A percentile compares a stretch with the other conserved stretches of the same genome.
Conservation (phyloP, 768 basidiomycete genomes). For the Rhizopogon vinicolor region DNA sequence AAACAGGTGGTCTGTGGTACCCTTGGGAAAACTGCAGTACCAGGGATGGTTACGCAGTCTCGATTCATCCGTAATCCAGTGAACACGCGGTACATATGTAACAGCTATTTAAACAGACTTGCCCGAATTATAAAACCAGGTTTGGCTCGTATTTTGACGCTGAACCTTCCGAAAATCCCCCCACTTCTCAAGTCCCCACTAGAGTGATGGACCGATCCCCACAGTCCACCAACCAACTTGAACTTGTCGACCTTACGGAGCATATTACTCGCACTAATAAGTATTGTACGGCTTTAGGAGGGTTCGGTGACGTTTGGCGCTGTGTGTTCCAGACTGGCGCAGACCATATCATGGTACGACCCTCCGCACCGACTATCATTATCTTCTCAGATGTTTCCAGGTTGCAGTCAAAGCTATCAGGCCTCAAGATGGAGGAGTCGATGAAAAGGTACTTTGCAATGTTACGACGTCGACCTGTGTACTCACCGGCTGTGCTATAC, state of each 20-base stretch:
- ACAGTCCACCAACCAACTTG: neutral
- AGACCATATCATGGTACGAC: no score
- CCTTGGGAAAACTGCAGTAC: no score
- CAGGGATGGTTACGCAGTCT: neutral
- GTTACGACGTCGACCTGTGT: no score
- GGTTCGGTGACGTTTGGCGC: slow-evolving; percentile 2
- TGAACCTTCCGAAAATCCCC: neutral
- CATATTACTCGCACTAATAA: neutral
- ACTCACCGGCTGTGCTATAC: no score
- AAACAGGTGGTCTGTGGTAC: no score
- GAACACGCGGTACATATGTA: neutral
- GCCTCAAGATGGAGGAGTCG: no score
- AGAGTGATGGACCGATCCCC: neutral
- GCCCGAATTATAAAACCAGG: neutral
- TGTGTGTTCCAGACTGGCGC: no score
- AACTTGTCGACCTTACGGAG: neutral
- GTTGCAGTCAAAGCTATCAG: no score
- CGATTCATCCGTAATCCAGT: neutral
- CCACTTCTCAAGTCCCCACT: neutral
- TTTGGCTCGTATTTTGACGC: neutral
- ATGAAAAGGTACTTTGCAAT: no score
- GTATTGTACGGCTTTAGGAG: neutral
- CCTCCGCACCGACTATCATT: no score
- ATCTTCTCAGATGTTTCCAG: no score
- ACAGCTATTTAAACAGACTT: neutral